phyloP scores from a whole-genome alignment of 2,329 filamentous ascomycete genomes.

The Talaromyces albobiverticillius region DNA sequence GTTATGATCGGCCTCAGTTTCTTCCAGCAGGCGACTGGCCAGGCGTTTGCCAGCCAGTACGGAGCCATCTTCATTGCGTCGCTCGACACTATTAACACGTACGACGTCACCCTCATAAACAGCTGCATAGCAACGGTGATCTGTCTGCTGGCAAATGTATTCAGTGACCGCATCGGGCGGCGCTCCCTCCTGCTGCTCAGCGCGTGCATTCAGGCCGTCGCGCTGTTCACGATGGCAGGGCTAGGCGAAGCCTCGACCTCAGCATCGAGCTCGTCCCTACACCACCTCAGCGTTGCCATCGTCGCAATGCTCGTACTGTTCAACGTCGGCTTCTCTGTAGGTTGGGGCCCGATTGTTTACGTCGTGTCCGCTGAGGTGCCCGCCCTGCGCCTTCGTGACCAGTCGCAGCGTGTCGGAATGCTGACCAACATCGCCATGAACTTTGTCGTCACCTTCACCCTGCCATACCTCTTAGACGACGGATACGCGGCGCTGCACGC shows the following conservation, averaged over 20 bases:
- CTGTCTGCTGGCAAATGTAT: background rate
- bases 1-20: background rate
- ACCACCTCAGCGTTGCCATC: background rate
- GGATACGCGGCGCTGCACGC: background rate
- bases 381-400: background rate
- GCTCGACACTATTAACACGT: conserved; percentile 21
- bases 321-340: background rate
- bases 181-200: background rate
- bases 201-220: background rate
- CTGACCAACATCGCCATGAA: background rate
- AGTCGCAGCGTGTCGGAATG: background rate
- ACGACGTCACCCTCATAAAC: conserved; percentile 18
- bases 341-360: background rate
- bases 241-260: background rate
- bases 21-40: background rate
- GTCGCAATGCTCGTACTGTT: background rate
- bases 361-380: background rate
- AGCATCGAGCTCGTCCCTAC: too few relatives aligned
- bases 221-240: background rate
- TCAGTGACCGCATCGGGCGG: background rate
- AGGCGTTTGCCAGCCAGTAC: background rate
- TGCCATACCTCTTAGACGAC: background rate
- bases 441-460: background rate
- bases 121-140: background rate
- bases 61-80: conserved; percentile 21